Evolutionary conservation across 2,329 filamentous ascomycete genomes (phyloP), one percentile per base, ranked within the genome.

Genomic region (Ceratocystis huliohia): DNA sequence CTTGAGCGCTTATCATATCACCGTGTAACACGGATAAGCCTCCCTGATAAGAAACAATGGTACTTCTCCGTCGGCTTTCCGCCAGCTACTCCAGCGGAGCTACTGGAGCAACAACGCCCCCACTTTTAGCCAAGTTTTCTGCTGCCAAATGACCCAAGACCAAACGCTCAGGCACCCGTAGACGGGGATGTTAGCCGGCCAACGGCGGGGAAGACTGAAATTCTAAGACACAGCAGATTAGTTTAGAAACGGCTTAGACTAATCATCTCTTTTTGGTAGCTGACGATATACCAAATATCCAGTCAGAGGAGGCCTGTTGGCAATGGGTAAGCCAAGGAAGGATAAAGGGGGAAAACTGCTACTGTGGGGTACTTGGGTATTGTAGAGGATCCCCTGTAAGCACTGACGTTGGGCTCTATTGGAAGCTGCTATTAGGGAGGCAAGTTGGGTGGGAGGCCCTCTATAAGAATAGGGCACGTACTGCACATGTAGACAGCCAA

Each of bases 171-270:
- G 37, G 46, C 61, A 25, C 22, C 37, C 22, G 13, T 63, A 63
- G 41, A 48, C 61, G 61, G 61, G 61, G 61, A 63, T 46, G 17
- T 62, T 63, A 63, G 37, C 61, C 61, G 61, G 61, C 22, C 20
- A 63, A 25, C 37, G 44, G 44, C 61, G 61, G 61, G 44, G 61
- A 63, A 48, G n/a, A 17, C 61, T 22, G 17, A 3, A 48, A 15
- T n/a, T 15, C 1, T n/a, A 37, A 6, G 17, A 6, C 5, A 20
- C 5, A 7, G 28, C 1, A 8, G 41, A 44, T 41, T 46, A 20
- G 30, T 46, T 62, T 62, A 45, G 61, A 46, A 45, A 63, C 37
- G 44, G 41, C 5, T 5, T 45, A 10, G 44, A 63, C 37, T 46
- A 63, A 63, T 63, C 6, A 5, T 22, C 20, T 37, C 56, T 30